Base-by-base conservation (phyloP, 1,284 basidiomycete species). In the Albatrellus sp. region DNA sequence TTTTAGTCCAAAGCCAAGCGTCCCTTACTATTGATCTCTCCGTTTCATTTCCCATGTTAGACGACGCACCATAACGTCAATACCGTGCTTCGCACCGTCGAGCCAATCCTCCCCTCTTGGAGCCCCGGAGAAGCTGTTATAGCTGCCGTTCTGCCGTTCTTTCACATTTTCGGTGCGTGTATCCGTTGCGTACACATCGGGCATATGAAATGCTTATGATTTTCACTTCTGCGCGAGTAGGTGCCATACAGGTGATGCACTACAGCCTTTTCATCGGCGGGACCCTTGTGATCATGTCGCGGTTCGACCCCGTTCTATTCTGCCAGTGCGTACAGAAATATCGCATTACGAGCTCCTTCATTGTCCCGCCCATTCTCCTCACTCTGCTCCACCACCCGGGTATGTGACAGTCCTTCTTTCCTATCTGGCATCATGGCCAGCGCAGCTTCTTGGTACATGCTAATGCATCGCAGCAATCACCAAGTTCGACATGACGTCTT, bases 341-440 rank as follows among this genome's bases (percentile, higher is more conserved):
- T 64, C 72, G 68, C 43, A 69, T 80, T 43, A 83, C 82, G 0
- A 44, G 63, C 33, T 57, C 71, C 0, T 64, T 90, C 6, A 69
- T 93, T 36, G 91, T 94, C 0, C 91, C 92, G 0, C 91, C 91
- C 0, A 79, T 96, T 39, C 65, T 91, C 4, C 77, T 94, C 5
- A 68, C 77, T 1, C 67, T 91, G 19, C 67, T 78, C 1, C 76
- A 75, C 42, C 78, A 82, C 53, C 70, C 75, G 14, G 74, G 78
- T 76, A 51, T 30, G 65, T 16, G 16, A 12, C 24, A 19, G 37
- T 28, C 28, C 36, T 6, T 17, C 11, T 13, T 31, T 35, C 19
- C 20, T 11, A 8, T 29, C 33, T 29, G 24, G n/a, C 24, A 4
- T 24, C 24, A 24, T 7, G 4, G 24, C 7, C 24, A 12, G 17